Evolutionary conservation across 2,329 filamentous ascomycete species (phyloP).

Genomic region (Neofusicoccum umdonicola): DNA sequence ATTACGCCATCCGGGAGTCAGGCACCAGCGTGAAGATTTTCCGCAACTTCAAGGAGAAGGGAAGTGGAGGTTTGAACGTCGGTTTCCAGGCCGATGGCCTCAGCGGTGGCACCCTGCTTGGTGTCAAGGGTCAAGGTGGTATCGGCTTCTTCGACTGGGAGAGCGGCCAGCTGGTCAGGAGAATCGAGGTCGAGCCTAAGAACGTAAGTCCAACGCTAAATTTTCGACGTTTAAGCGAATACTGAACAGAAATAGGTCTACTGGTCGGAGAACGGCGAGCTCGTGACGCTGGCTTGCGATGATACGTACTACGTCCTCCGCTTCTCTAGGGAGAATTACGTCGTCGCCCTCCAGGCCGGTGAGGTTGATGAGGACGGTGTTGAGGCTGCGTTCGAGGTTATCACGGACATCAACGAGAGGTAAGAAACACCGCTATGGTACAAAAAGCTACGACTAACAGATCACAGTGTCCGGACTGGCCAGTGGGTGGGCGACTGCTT

Average conservation of each 20-base stretch:
- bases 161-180: slow-evolving; percentile 79
- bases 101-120: slow-evolving; percentile 82
- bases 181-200: slow-evolving; percentile 77
- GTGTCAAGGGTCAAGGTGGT: slow-evolving; percentile 91
- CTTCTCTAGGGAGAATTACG: slow-evolving; percentile 85
- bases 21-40: slow-evolving; percentile 93
- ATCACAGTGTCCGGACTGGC: slow-evolving; percentile 74
- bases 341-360: slow-evolving; percentile 77
- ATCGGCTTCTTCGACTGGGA: slow-evolving; percentile 98
- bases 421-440: slow-evolving; percentile 30
- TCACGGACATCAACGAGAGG: slow-evolving; percentile 92
- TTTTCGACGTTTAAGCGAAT: background rate
- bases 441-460: background rate
- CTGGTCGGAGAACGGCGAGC: slow-evolving; percentile 95
- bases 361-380: slow-evolving; percentile 88
- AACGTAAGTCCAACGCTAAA: slow-evolving; percentile 43
- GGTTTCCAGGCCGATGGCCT: slow-evolving; percentile 93
- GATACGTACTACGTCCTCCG: slow-evolving; percentile 93
- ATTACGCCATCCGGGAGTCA: slow-evolving; percentile 95
- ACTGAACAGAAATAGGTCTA: slow-evolving; percentile 61
- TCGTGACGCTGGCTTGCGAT: slow-evolving; percentile 89
- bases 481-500: slow-evolving; percentile 99
- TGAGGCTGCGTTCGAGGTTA: slow-evolving; percentile 91
- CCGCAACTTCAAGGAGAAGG: slow-evolving; percentile 95
- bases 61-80: slow-evolving; percentile 77